Conservation (phyloP, 805 yeast species). For the Barnettozyma sucrosica region DNA sequence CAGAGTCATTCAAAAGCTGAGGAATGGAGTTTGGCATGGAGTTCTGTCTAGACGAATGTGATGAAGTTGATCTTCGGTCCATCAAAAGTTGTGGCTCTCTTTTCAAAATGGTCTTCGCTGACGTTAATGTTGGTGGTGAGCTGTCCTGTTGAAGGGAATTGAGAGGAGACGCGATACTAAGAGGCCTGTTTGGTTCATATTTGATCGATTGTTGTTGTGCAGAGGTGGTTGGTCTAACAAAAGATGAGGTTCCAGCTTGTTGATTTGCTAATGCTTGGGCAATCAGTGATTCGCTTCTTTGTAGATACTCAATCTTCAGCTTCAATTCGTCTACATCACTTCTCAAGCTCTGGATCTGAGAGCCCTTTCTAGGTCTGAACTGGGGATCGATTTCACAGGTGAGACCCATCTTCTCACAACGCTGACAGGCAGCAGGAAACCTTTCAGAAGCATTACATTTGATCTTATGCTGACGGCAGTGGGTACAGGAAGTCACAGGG, state of each 20-base stretch:
- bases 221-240: neutral
- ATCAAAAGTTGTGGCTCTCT: conserved; percentile 40
- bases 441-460: conserved; percentile 86
- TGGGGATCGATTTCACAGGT: conserved; percentile 87
- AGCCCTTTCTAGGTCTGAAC: conserved; percentile 86
- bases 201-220: neutral
- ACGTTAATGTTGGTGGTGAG: conserved; percentile 17
- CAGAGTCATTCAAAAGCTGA: conserved; percentile 37
- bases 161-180: conserved; percentile 20
- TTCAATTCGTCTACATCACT: conserved; percentile 81
- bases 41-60: conserved; percentile 19
- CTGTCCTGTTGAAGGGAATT: conserved; percentile 6
- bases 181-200: conserved; percentile 4
- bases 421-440: conserved; percentile 73
- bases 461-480: conserved; percentile 91
- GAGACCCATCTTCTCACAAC: conserved; percentile 76
- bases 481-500: conserved; percentile 90
- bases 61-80: conserved; percentile 26
- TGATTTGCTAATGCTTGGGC: conserved; percentile 49
- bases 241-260: conserved; percentile 6
- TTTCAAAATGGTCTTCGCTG: conserved; percentile 39
- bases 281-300: conserved; percentile 60
- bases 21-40: conserved; percentile 26
- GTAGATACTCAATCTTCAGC: conserved; percentile 60
- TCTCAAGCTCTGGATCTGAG: conserved; percentile 77